Percentiles rank a stretch among this genome's conserved stretches.
Evolutionary conservation across 345 rosid genomes (phyloP).

Genomic region (Punica granatum): DNA sequence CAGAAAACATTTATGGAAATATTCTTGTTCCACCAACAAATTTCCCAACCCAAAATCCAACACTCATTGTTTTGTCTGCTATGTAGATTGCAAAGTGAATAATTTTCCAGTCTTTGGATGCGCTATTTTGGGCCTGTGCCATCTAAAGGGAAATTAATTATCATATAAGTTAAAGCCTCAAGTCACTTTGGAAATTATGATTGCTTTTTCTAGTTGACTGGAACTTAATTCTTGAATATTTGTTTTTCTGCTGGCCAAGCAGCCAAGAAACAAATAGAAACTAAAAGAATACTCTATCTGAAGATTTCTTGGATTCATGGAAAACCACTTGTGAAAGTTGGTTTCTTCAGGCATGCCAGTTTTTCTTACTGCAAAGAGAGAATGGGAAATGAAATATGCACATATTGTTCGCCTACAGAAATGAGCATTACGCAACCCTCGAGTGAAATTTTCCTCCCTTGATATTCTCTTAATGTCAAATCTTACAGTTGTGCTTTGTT

Average conservation of each 20-base stretch:
- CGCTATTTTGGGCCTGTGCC: neutral
- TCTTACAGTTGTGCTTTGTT: neutral
- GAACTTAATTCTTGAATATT: too few relatives aligned
- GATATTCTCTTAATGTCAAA: neutral
- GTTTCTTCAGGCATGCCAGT: neutral
- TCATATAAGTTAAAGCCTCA: too few relatives aligned
- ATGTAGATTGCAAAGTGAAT: too few relatives aligned
- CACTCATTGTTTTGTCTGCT: too few relatives aligned
- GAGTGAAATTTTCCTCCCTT: neutral
- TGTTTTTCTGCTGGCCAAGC: too few relatives aligned
- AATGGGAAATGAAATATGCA: neutral
- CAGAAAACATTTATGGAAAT: too few relatives aligned
- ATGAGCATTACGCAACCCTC: neutral
- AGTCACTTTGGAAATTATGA: too few relatives aligned
- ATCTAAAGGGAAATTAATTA: neutral
- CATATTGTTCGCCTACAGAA: neutral
- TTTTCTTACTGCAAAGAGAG: neutral
- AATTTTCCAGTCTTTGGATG: neutral
- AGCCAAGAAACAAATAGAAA: too few relatives aligned
- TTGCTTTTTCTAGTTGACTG: too few relatives aligned
- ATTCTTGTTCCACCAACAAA: too few relatives aligned
- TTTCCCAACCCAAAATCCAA: too few relatives aligned
- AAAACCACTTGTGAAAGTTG: neutral
- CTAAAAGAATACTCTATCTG: too few relatives aligned
- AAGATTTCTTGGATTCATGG: neutral